A percentile compares a stretch with the other conserved stretches of the same genome.
phyloP scores from a whole-genome alignment of 164 flowering plant genomes.

The Vitis rupestris region DNA sequence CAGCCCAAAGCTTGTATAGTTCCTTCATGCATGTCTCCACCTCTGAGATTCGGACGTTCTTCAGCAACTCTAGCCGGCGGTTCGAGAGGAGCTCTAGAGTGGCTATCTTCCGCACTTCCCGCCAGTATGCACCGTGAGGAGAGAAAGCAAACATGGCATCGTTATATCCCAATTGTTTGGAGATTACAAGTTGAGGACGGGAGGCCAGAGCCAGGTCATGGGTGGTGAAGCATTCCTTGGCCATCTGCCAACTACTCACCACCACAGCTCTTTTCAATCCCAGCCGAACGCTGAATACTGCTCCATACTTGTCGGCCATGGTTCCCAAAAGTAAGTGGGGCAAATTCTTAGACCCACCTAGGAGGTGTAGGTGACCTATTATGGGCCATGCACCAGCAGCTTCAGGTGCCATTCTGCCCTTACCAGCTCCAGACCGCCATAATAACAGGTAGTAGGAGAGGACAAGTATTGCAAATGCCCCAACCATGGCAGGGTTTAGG shows the following conservation, averaged over 20 bases:
- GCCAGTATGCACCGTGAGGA: conserved; percentile 18
- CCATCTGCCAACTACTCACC: conserved; percentile 18
- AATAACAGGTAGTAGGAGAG: background rate
- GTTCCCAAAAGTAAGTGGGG: conserved; percentile 11
- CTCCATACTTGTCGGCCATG: conserved; percentile 23
- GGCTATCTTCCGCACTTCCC: conserved; percentile 18
- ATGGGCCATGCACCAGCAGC: conserved; percentile 20
- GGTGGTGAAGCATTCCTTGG: conserved; percentile 23
- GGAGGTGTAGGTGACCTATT: conserved; percentile 19
- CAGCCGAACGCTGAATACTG: conserved; percentile 15
- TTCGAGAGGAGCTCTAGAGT: conserved; percentile 23
- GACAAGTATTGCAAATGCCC: background rate
- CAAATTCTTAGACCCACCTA: conserved; percentile 3
- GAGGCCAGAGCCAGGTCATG: conserved; percentile 11
- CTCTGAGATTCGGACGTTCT: conserved; percentile 11
- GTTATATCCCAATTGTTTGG: conserved; percentile 11
- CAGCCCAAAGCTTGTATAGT: conserved; percentile 6
- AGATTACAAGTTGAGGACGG: background rate
- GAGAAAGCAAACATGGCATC: conserved; percentile 13
- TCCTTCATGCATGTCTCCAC: background rate
- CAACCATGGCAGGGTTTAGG: too few relatives aligned
- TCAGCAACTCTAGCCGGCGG: conserved; percentile 15
- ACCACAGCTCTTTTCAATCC: conserved; percentile 14
- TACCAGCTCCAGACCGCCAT: background rate
- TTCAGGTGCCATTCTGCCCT: conserved; percentile 3